Conservation (phyloP, 2,329 filamentous ascomycete species). For the Fusarium burgessii region DNA sequence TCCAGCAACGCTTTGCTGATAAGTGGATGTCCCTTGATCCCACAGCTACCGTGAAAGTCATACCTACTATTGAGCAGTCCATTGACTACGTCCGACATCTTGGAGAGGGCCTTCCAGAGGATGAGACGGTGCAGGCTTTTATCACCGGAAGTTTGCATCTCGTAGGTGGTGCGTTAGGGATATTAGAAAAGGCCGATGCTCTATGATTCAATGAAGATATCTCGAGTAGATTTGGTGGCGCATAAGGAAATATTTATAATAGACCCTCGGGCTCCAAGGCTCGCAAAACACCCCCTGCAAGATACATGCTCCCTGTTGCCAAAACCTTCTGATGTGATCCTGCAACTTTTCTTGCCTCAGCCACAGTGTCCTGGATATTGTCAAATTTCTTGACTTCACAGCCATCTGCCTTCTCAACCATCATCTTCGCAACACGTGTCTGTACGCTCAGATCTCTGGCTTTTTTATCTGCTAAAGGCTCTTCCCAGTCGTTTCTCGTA, state of each 20-base stretch:
- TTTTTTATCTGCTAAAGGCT: constrained; percentile 44
- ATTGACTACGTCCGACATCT: constrained; percentile 60
- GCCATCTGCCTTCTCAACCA: constrained; percentile 66
- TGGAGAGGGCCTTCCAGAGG: constrained; percentile 46
- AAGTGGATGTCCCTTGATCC: constrained; percentile 64
- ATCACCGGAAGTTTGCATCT: constrained; percentile 74
- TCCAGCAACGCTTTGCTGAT: constrained; percentile 65
- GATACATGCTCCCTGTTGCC: constrained; percentile 85
- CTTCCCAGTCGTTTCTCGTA: constrained; percentile 74
- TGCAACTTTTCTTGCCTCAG: constrained; percentile 61
- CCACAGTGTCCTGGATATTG: constrained; percentile 79
- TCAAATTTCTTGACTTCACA: constrained; percentile 65
- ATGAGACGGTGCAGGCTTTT: constrained; percentile 59
- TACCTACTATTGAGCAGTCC: constrained; percentile 68
- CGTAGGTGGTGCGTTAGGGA: constrained; percentile 66
- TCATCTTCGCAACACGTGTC: constrained; percentile 70
- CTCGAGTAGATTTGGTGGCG: background rate
- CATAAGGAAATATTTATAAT: constrained; percentile 44
- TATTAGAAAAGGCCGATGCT: constrained; percentile 61
- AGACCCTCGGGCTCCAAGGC: constrained; percentile 68
- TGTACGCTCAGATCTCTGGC: constrained; percentile 71
- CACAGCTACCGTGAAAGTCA: constrained; percentile 57
- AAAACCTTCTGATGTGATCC: constrained; percentile 68
- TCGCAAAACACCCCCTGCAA: constrained; percentile 83
- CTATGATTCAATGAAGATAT: constrained; percentile 46